Percentiles rank a stretch among this genome's conserved stretches.
Conservation (phyloP, 202 grass and related monocot genomes). For the Panicum virgatum region DNA sequence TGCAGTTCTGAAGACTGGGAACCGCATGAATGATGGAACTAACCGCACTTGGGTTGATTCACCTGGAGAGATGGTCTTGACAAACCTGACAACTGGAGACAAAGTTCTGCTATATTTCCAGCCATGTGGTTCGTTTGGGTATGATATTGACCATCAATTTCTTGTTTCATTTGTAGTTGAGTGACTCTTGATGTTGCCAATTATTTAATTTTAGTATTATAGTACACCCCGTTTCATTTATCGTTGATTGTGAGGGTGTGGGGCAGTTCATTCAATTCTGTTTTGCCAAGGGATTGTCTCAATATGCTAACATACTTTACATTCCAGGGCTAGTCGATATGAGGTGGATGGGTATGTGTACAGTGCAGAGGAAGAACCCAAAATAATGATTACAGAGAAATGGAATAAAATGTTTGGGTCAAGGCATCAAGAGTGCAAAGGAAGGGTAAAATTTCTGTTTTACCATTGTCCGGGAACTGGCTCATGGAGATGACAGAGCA, state of each 20-base stretch:
- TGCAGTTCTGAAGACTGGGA: constrained; percentile 66
- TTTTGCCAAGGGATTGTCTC: background rate
- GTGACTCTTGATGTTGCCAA: background rate
- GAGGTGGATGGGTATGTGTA: constrained; percentile 99
- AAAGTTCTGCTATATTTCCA: constrained; percentile 95
- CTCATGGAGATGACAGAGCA: too few relatives aligned
- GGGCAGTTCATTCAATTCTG: background rate
- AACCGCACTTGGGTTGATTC: constrained; percentile 94
- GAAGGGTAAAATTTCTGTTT: too few relatives aligned
- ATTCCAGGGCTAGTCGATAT: constrained; percentile 74
- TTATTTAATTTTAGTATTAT: background rate
- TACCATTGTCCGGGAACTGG: too few relatives aligned
- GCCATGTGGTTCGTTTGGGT: constrained; percentile 98
- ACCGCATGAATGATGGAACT: constrained; percentile 75
- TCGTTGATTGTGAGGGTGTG: background rate
- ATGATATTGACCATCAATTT: constrained; percentile 30
- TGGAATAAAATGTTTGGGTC: too few relatives aligned
- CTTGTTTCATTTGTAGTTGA: constrained; percentile 11
- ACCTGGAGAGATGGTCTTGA: constrained; percentile 83
- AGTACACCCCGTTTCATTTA: background rate
- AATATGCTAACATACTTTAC: background rate
- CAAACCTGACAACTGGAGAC: constrained; percentile 85
- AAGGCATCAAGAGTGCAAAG: too few relatives aligned
- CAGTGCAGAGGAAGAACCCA: constrained; percentile 85
- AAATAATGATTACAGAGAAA: constrained; percentile 92